Conservation (phyloP, 768 basidiomycete genomes). For the Suillus lakei region DNA sequence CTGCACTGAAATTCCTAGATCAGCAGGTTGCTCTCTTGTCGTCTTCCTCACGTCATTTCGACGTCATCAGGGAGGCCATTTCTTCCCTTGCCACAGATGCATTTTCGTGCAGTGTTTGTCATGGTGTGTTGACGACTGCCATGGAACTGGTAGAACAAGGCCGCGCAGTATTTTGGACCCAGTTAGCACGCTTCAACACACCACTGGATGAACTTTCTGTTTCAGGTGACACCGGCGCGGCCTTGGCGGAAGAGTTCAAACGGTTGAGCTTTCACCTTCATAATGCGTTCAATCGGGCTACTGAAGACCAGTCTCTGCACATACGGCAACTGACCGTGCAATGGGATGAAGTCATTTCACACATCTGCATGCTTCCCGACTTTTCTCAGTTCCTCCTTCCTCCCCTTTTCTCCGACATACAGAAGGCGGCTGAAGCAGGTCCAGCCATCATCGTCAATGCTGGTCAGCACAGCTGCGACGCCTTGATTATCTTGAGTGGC, state of each 20-base stretch:
- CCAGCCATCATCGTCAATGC: no score
- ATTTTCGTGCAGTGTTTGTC: neutral
- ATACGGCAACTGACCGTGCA: no score
- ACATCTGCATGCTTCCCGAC: no score
- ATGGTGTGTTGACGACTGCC: neutral
- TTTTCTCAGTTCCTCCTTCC: no score
- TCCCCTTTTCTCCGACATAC: no score
- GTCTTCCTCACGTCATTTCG: neutral
- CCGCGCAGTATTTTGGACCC: constrained; percentile 34
- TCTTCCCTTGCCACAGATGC: neutral
- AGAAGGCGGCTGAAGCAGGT: no score
- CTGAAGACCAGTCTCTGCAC: no score
- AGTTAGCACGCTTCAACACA: constrained; percentile 28
- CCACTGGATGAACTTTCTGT: constrained; percentile 23
- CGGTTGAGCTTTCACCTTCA: neutral
- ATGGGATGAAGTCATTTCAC: no score
- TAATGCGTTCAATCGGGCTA: no score
- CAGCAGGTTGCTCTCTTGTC: neutral
- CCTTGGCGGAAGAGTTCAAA: neutral
- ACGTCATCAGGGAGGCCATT: neutral
- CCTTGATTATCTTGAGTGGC: no score
- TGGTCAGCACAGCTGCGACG: no score
- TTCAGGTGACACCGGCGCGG: neutral
- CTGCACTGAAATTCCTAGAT: neutral
- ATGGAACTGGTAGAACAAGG: constrained; percentile 26